A percentile compares a stretch with the other conserved stretches of the same genome.
These are phyloP conservation scores for Fusarium gaditjirri DNA, from an alignment of 2,329 filamentous ascomycete species.

Conservation along the genomic window DNA sequence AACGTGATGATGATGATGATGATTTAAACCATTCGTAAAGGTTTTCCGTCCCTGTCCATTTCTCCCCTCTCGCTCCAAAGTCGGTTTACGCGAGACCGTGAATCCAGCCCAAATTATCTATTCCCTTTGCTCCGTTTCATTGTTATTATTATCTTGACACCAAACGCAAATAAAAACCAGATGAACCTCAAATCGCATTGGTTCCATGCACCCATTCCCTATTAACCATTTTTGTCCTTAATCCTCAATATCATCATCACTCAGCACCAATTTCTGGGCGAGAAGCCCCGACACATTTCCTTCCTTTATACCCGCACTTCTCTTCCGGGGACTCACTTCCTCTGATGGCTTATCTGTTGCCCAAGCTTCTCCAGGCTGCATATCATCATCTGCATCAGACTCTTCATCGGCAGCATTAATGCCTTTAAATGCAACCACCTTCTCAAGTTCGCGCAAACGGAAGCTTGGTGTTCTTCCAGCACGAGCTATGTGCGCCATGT, in stretches of 20 bases:
- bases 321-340: slow-evolving; percentile 62
- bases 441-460: slow-evolving; percentile 70
- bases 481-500: slow-evolving; percentile 75
- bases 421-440: slow-evolving; percentile 74
- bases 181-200: slow-evolving; percentile 20
- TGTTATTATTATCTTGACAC: slow-evolving; percentile 1
- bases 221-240: slow-evolving; percentile 21
- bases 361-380: slow-evolving; percentile 61
- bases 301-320: slow-evolving; percentile 52
- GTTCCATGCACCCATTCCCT: not conserved
- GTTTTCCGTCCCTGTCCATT: not conserved
- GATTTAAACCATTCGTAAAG: slow-evolving; percentile 18
- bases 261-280: slow-evolving; percentile 76
- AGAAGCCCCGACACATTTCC: slow-evolving; percentile 55
- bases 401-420: slow-evolving; percentile 62
- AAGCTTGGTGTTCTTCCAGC: slow-evolving; percentile 51
- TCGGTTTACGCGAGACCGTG: slow-evolving; percentile 2
- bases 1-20: slow-evolving; percentile 42
- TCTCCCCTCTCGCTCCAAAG: slow-evolving; percentile 13
- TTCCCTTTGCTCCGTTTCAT: slow-evolving; percentile 29
- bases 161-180: slow-evolving; percentile 20
- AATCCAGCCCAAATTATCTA: slow-evolving; percentile 9
- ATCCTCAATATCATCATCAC: slow-evolving; percentile 88
- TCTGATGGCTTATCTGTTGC: slow-evolving; percentile 71
- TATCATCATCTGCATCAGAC: slow-evolving; percentile 58